A percentile compares a stretch with the other conserved stretches of the same genome.
Evolutionary conservation across 805 yeast genomes (phyloP).

Genomic region (Metschnikowia koreensis): DNA sequence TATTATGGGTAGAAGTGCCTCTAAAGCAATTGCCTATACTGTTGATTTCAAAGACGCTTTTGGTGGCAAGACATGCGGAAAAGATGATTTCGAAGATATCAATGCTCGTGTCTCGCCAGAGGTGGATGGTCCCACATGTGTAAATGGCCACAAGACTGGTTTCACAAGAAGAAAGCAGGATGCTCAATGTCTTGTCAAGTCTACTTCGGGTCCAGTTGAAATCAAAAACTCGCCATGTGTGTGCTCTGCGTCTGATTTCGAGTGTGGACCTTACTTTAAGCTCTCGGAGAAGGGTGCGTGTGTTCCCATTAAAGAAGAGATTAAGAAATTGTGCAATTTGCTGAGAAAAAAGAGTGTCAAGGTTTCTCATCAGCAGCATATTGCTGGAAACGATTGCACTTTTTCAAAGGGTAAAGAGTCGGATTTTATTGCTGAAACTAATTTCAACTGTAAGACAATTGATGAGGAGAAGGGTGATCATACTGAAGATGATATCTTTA

Average conservation of each 20-base stretch:
- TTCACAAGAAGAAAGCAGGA: slow-evolving; percentile 62
- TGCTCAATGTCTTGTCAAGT: slow-evolving; percentile 60
- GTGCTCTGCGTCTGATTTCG: slow-evolving; percentile 66
- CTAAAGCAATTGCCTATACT: slow-evolving; percentile 25
- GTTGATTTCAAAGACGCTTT: slow-evolving; percentile 61
- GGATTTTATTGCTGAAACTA: slow-evolving; percentile 14
- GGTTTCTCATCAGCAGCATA: slow-evolving; percentile 39
- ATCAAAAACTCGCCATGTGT: slow-evolving; percentile 55
- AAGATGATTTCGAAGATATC: slow-evolving; percentile 65
- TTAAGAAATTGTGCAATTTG: slow-evolving; percentile 25
- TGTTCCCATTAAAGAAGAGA: slow-evolving; percentile 31
- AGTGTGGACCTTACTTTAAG: slow-evolving; percentile 57
- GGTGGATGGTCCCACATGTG: slow-evolving; percentile 46
- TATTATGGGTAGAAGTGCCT: slow-evolving; percentile 41
- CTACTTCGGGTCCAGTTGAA: slow-evolving; percentile 45
- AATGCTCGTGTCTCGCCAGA: slow-evolving; percentile 45
- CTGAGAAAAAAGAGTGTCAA: slow-evolving; percentile 22
- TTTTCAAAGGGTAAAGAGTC: slow-evolving; percentile 21
- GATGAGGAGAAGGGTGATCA: slow-evolving; percentile 9
- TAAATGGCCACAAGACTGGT: slow-evolving; percentile 66
- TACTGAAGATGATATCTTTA: slow-evolving; percentile 27
- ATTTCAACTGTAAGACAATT: slow-evolving; percentile 16
- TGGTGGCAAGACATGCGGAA: slow-evolving; percentile 42
- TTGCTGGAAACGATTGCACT: slow-evolving; percentile 48
- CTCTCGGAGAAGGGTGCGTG: slow-evolving; percentile 44